phyloP scores from a whole-genome alignment of 805 yeast genomes.

The Nakazawaea pomicola region DNA sequence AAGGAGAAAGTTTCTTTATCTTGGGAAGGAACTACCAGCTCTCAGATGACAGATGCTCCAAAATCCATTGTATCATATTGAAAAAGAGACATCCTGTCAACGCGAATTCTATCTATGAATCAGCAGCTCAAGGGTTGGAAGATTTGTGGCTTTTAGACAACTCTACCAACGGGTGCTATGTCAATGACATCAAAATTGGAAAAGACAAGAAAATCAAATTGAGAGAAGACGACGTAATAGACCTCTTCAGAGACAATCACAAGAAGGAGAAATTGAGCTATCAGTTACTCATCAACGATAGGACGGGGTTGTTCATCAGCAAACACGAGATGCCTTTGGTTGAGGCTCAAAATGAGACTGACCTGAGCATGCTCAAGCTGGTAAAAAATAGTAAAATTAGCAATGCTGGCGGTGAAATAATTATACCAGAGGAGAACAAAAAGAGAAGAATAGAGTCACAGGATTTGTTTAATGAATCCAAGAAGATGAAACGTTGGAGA shows the following conservation, averaged over 20 bases:
- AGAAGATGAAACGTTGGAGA: conserved; percentile 6
- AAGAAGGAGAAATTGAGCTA: conserved; percentile 50
- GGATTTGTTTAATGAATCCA: conserved; percentile 1
- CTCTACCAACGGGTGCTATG: conserved; percentile 74
- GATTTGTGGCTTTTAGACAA: conserved; percentile 78
- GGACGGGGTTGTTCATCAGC: conserved; percentile 55
- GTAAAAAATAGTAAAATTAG: conserved; percentile 3
- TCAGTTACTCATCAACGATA: conserved; percentile 46
- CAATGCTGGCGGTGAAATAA: background rate
- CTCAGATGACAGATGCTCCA: conserved; percentile 74
- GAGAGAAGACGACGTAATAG: conserved; percentile 60
- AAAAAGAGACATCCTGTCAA: conserved; percentile 57
- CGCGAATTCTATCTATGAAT: conserved; percentile 51
- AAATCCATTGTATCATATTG: conserved; percentile 70
- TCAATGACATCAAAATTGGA: conserved; percentile 56
- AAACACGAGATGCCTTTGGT: background rate
- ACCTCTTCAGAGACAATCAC: conserved; percentile 58
- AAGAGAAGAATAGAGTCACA: conserved; percentile 2
- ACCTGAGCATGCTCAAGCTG: conserved; percentile 6
- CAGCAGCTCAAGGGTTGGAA: conserved; percentile 69
- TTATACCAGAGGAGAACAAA: background rate
- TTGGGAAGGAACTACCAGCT: conserved; percentile 72
- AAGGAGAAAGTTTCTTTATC: conserved; percentile 60
- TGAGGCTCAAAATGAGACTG: conserved; percentile 10
- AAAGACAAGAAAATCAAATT: conserved; percentile 59